Percentiles rank a stretch among this genome's conserved stretches.
These are phyloP conservation scores for Austroboletus novae-zelandiae DNA, from an alignment of 1,284 basidiomycete species.

Conservation along the genomic window DNA sequence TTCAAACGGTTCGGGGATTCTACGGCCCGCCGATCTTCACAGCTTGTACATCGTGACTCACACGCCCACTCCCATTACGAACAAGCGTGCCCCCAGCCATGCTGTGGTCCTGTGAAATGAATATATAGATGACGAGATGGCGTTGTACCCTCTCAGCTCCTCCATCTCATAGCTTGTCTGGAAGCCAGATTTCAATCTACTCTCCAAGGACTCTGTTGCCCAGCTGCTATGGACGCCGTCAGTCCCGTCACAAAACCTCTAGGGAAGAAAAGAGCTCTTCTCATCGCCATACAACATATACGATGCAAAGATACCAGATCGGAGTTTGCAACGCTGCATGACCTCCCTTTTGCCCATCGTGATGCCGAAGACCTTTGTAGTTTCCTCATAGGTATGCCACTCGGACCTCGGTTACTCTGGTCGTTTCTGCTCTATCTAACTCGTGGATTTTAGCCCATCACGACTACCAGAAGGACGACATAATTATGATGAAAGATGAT, in stretches of 20 bases:
- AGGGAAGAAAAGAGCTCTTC: conserved; percentile 22
- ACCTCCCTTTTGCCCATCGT: conserved; percentile 23
- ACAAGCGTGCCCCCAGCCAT: no score
- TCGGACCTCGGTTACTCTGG: neutral
- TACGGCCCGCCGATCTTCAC: no score
- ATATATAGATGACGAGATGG: no score
- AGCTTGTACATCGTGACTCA: no score
- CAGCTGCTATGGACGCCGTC: conserved; percentile 1
- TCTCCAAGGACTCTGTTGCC: neutral
- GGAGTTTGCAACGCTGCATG: neutral
- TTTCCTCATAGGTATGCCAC: conserved; percentile 15
- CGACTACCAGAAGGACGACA: conserved; percentile 27
- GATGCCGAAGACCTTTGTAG: conserved; percentile 17
- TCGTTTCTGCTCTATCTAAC: neutral
- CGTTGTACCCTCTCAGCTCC: no score
- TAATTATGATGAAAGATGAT: conserved; percentile 34
- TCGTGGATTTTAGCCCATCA: conserved; percentile 14
- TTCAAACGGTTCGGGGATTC: no score
- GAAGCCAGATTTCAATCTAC: no score
- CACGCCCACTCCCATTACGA: no score
- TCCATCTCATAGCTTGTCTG: no score
- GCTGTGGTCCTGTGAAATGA: no score
- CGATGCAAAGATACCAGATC: neutral
- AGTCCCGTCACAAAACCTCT: neutral
- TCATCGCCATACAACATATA: conserved; percentile 20